Evolutionary conservation across 208 protist species (phyloP).

Genomic region (Naegleria gruberi): DNA sequence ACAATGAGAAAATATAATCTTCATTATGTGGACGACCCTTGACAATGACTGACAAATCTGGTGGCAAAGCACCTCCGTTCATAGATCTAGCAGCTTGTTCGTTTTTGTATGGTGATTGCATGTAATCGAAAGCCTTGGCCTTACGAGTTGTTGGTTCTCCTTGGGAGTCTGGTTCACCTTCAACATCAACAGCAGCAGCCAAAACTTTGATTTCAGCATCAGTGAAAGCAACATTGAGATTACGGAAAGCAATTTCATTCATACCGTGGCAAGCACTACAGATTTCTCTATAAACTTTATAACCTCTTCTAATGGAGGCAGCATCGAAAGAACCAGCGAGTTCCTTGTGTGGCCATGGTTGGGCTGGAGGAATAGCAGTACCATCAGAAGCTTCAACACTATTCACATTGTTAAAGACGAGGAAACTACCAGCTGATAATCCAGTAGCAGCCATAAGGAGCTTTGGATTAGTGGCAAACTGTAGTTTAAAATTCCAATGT

Average conservation of each 20-base stretch:
- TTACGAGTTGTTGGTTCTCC: conserved; percentile 90
- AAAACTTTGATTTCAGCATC: conserved; percentile 88
- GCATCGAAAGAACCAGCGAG: not conserved
- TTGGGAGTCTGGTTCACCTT: conserved; percentile 85
- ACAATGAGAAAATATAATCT: conserved; percentile 95
- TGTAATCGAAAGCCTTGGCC: conserved; percentile 89
- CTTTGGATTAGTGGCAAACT: not conserved
- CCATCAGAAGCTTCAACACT: not conserved
- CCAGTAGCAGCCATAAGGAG: not conserved
- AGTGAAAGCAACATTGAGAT: conserved; percentile 85
- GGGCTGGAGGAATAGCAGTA: not conserved
- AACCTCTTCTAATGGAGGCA: conserved; percentile 76
- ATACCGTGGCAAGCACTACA: conserved; percentile 93
- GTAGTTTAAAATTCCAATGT: too few relatives aligned
- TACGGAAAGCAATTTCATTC: conserved; percentile 88
- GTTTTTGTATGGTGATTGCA: conserved; percentile 91
- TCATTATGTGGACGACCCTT: conserved; percentile 83
- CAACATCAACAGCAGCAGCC: conserved; percentile 78
- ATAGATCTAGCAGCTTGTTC: conserved; percentile 85
- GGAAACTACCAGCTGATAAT: not conserved
- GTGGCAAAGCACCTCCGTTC: conserved; percentile 93
- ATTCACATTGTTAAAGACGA: not conserved
- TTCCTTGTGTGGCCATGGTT: conserved; percentile 9
- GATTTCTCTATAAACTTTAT: conserved; percentile 94
- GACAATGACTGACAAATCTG: conserved; percentile 91